Evolutionary conservation across 345 rosid species (phyloP).

Genomic region (Chamaenerion angustifolium): DNA sequence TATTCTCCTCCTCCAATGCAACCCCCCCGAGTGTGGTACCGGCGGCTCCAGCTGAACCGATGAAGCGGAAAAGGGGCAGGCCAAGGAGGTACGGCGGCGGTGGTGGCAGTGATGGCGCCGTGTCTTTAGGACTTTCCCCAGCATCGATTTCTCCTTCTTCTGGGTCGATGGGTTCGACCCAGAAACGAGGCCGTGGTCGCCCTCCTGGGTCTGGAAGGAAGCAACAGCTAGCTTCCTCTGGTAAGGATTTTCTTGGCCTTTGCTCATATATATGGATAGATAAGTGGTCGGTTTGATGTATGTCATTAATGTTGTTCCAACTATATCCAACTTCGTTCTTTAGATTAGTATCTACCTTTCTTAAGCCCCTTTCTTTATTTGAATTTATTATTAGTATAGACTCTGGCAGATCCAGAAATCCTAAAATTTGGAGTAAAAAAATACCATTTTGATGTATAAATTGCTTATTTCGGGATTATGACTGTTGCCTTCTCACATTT

Average conservation of each 20-base stretch:
- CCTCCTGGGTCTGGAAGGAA: slow-evolving; percentile 84
- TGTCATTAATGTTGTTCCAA: too few species aligned
- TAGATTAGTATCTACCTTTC: too few species aligned
- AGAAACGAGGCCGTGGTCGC: slow-evolving; percentile 84
- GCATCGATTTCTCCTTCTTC: slow-evolving; percentile 42
- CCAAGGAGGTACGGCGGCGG: slow-evolving; percentile 81
- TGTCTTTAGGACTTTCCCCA: slow-evolving; percentile 63
- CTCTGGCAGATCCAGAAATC: too few species aligned
- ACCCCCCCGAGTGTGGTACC: slow-evolving; percentile 29
- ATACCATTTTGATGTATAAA: too few species aligned
- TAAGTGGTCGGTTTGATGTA: too few species aligned
- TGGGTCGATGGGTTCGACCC: slow-evolving; percentile 30
- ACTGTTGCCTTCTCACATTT: too few species aligned
- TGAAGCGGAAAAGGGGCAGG: slow-evolving; percentile 77
- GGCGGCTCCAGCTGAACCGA: slow-evolving; percentile 26
- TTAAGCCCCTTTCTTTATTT: too few species aligned
- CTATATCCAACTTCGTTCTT: too few species aligned
- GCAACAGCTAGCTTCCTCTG: slow-evolving; percentile 52
- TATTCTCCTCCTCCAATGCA: slow-evolving; percentile 31
- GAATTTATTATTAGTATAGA: too few species aligned
- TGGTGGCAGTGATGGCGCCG: slow-evolving; percentile 51
- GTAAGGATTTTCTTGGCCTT: slow-evolving; percentile 16
- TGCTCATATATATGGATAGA: too few species aligned
- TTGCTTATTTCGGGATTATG: too few species aligned
- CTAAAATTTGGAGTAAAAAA: too few species aligned